Conservation (phyloP, 208 protist genomes). For the Porcisia deanei region DNA sequence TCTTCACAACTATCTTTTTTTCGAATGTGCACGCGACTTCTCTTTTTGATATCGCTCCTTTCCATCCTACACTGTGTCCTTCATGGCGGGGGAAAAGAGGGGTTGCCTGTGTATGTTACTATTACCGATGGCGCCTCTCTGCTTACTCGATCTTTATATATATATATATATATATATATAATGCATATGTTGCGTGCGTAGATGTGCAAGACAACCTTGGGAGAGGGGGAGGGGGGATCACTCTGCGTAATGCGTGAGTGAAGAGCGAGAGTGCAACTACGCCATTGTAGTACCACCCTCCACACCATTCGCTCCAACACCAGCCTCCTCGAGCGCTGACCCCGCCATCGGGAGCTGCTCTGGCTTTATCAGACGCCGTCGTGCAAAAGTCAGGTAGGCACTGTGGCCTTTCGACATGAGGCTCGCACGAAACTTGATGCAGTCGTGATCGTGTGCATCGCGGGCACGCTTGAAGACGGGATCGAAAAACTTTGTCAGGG, state of each 20-base stretch:
- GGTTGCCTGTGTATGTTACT: background rate
- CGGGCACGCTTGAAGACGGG: constrained; percentile 68
- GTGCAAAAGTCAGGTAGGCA: constrained; percentile 91
- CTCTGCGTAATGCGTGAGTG: background rate
- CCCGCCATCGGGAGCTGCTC: constrained; percentile 16
- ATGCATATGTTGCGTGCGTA: too few species aligned
- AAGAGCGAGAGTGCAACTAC: background rate
- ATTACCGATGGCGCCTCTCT: background rate
- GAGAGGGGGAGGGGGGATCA: background rate
- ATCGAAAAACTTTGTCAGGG: constrained; percentile 76
- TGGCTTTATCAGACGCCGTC: constrained; percentile 46
- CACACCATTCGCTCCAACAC: background rate
- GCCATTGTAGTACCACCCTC: background rate
- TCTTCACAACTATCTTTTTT: background rate
- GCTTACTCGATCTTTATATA: too few species aligned
- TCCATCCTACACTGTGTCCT: background rate
- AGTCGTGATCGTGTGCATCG: constrained; percentile 29
- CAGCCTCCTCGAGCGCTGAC: background rate
- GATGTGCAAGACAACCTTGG: background rate
- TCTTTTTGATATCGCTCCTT: background rate
- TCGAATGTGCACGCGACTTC: background rate
- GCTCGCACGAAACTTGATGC: constrained; percentile 53
- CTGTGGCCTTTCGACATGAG: constrained; percentile 88
- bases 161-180: too few species aligned
- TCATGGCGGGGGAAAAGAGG: too few species aligned